Conservation (phyloP, 2,329 filamentous ascomycete species). For the Alternaria dauci region DNA sequence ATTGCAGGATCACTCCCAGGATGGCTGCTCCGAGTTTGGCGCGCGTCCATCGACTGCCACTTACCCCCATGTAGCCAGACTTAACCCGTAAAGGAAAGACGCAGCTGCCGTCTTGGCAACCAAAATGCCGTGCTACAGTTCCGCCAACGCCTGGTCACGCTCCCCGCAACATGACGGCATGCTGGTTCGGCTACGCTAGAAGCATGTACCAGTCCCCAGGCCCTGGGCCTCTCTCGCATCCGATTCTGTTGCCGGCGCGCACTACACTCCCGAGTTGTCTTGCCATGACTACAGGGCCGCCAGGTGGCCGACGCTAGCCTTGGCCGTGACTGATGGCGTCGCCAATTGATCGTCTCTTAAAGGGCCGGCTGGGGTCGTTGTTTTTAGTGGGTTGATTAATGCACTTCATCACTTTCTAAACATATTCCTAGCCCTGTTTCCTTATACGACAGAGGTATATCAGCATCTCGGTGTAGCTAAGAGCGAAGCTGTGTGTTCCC, state of each 20-base stretch:
- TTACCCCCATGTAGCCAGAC: background rate
- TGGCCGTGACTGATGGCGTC: slow-evolving; percentile 20
- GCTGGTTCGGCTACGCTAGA: slow-evolving; percentile 22
- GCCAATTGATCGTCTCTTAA: slow-evolving; percentile 17
- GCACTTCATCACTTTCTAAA: background rate
- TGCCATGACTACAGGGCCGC: slow-evolving; percentile 27
- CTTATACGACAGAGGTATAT: background rate
- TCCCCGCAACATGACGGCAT: slow-evolving; percentile 42
- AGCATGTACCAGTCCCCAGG: slow-evolving; percentile 12
- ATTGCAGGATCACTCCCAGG: slow-evolving; percentile 4
- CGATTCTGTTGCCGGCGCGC: slow-evolving; percentile 36
- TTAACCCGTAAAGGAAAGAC: slow-evolving; percentile 4
- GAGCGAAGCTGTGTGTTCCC: slow-evolving; percentile 8
- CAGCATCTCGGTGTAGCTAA: slow-evolving; percentile 1
- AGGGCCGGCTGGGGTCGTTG: slow-evolving; percentile 12
- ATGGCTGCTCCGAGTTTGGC: slow-evolving; percentile 3
- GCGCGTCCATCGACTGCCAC: background rate
- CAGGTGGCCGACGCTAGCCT: slow-evolving; percentile 26
- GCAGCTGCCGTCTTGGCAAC: slow-evolving; percentile 17
- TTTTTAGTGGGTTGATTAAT: background rate
- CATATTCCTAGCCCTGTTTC: background rate
- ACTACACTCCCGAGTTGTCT: slow-evolving; percentile 30
- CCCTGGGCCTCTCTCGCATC: slow-evolving; percentile 26
- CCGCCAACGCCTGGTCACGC: slow-evolving; percentile 24
- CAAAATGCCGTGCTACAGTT: slow-evolving; percentile 36